These are phyloP conservation scores for Mycena polygramma DNA, from an alignment of 768 basidiomycete genomes.

Conservation along the genomic window DNA sequence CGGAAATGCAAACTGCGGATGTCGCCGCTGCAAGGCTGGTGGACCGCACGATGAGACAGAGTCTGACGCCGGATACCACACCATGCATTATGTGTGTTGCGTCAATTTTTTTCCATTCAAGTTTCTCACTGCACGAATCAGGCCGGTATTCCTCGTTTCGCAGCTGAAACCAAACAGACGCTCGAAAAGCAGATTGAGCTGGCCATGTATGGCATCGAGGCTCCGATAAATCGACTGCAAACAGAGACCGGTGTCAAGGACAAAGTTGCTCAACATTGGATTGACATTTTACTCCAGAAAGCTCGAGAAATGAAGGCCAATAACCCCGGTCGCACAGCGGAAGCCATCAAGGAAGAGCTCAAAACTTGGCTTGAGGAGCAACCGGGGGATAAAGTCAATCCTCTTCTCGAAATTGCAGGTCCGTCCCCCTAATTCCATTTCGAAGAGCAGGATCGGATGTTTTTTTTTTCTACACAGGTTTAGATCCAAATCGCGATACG, in stretches of 20 bases:
- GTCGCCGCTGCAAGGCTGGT: slow-evolving; percentile 33
- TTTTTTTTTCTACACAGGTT: no score
- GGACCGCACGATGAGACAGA: slow-evolving; percentile 20
- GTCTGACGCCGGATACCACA: slow-evolving; percentile 26
- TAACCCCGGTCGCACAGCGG: neutral
- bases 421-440: no score
- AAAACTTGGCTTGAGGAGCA: neutral
- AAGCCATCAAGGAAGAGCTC: slow-evolving; percentile 36
- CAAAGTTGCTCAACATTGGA: slow-evolving; percentile 29
- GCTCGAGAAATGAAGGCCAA: neutral
- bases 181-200: slow-evolving; percentile 1
- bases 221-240: neutral
- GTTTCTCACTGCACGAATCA: no score
- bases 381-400: neutral
- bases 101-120: no score
- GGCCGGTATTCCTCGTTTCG: neutral
- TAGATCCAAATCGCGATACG: neutral
- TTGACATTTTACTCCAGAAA: slow-evolving; percentile 1
- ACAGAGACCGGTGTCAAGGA: slow-evolving; percentile 15
- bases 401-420: neutral
- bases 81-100: no score
- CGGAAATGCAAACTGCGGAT: slow-evolving; percentile 26
- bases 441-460: no score
- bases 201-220: neutral
- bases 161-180: slow-evolving; percentile 3